phyloP scores from a whole-genome alignment of 2,329 filamentous ascomycete species.

The Epichloe amarillans region DNA sequence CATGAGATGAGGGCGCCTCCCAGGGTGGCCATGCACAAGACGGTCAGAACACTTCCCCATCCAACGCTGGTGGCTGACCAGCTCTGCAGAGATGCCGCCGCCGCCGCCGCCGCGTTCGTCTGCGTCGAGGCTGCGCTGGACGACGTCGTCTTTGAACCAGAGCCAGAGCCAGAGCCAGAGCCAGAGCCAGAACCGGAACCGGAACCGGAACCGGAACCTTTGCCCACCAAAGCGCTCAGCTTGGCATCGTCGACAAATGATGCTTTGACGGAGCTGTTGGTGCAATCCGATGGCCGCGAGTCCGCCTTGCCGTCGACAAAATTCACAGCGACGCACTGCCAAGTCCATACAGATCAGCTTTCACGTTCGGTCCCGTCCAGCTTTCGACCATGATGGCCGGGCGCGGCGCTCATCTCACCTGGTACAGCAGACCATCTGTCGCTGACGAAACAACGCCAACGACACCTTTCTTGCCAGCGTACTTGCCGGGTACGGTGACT shows the following conservation, averaged over 20 bases:
- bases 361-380: not conserved
- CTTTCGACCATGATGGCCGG: not conserved
- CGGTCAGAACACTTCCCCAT: slow-evolving; percentile 12
- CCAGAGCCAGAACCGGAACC: not conserved
- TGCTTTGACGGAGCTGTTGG: slow-evolving; percentile 20
- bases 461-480: slow-evolving; percentile 41
- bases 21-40: slow-evolving; percentile 16
- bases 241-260: slow-evolving; percentile 19
- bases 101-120: too few relatives aligned
- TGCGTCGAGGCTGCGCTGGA: slow-evolving; percentile 10
- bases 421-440: slow-evolving; percentile 42
- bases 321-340: slow-evolving; percentile 39
- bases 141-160: slow-evolving; percentile 9
- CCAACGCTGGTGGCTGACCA: slow-evolving; percentile 7
- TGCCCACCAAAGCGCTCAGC: slow-evolving; percentile 21
- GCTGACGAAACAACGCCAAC: slow-evolving; percentile 38
- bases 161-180: slow-evolving; percentile 2
- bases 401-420: slow-evolving; percentile 24
- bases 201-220: slow-evolving; percentile 3
- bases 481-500: slow-evolving; percentile 35
- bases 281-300: slow-evolving; percentile 17
- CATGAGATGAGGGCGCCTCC: slow-evolving; percentile 18
- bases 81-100: slow-evolving; percentile 12
- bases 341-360: not conserved
- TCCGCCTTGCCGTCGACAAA: slow-evolving; percentile 34